These are phyloP conservation scores for Trichoderma koningiopsis DNA, from an alignment of 2,329 filamentous ascomycete species.

Conservation along the genomic window DNA sequence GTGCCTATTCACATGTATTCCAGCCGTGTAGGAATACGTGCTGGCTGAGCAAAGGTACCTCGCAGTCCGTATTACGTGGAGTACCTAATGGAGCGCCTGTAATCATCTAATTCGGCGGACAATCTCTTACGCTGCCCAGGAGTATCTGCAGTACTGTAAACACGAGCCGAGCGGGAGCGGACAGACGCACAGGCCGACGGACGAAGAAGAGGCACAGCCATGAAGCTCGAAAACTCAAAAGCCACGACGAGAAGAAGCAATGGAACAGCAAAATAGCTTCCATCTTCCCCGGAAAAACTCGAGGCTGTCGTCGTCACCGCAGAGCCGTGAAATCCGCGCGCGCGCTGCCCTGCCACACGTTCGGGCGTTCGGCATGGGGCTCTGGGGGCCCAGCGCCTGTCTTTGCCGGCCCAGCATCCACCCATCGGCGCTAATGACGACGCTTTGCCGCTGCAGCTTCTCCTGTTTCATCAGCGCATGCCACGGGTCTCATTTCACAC, in stretches of 20 bases:
- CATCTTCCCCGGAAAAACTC: not conserved
- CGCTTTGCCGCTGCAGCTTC: slow-evolving; percentile 12
- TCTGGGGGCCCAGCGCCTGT: not conserved
- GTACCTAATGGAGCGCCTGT: not conserved
- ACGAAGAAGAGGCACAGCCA: not conserved
- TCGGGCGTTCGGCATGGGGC: slow-evolving; percentile 14
- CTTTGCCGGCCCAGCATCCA: not conserved
- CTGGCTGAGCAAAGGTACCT: not conserved
- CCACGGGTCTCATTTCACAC: slow-evolving; percentile 10
- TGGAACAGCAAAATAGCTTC: not conserved
- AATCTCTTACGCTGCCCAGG: not conserved
- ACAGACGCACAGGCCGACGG: slow-evolving; percentile 8
- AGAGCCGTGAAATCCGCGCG: not conserved
- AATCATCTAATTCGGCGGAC: not conserved
- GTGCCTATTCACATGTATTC: not conserved
- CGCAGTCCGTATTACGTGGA: not conserved
- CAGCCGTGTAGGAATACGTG: not conserved
- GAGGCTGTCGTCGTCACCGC: slow-evolving; percentile 9
- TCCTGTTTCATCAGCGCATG: slow-evolving; percentile 13
- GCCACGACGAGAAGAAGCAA: not conserved
- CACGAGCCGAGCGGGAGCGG: not conserved
- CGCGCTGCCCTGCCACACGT: slow-evolving; percentile 2
- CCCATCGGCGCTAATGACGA: slow-evolving; percentile 25
- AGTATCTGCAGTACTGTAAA: not conserved
- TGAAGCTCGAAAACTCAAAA: not conserved